phyloP scores from a whole-genome alignment of 257 asterid genomes.

The Capsicum rhomboideum region DNA sequence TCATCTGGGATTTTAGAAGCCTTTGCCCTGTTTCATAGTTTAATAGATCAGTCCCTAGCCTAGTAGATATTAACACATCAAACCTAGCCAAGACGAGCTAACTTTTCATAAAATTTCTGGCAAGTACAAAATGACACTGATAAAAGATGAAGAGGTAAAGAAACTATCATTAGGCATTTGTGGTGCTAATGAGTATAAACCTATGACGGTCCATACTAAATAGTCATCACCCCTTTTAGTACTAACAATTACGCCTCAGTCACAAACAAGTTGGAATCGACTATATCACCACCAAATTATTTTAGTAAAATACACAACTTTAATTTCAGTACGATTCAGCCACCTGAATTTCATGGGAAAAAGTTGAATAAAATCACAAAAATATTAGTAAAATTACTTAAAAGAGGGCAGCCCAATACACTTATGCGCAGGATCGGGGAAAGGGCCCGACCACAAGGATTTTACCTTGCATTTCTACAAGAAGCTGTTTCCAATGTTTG shows the following conservation, averaged over 20 bases:
- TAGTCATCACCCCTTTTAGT: background rate
- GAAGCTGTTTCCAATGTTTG: no score
- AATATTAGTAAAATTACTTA: background rate
- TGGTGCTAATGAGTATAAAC: background rate
- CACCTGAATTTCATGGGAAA: background rate
- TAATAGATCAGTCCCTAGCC: background rate
- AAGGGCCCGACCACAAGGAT: no score
- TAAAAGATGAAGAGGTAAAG: background rate
- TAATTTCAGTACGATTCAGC: no score
- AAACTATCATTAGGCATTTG: background rate
- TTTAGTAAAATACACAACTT: no score
- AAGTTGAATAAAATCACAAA: background rate
- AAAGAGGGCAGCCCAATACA: background rate
- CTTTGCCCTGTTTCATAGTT: constrained; percentile 32
- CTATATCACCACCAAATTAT: no score
- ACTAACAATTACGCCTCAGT: background rate
- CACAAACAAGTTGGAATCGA: no score
- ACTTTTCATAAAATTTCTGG: background rate
- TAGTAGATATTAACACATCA: background rate
- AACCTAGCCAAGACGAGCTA: background rate
- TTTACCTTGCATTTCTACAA: no score
- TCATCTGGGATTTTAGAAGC: constrained; percentile 22
- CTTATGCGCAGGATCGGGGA: no score
- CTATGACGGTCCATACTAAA: background rate
- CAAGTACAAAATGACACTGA: background rate